Percentiles rank a stretch among this genome's conserved stretches.
Evolutionary conservation across 1,284 basidiomycete genomes (phyloP).

Genomic region (Cutaneotrichosporon daszewskae): DNA sequence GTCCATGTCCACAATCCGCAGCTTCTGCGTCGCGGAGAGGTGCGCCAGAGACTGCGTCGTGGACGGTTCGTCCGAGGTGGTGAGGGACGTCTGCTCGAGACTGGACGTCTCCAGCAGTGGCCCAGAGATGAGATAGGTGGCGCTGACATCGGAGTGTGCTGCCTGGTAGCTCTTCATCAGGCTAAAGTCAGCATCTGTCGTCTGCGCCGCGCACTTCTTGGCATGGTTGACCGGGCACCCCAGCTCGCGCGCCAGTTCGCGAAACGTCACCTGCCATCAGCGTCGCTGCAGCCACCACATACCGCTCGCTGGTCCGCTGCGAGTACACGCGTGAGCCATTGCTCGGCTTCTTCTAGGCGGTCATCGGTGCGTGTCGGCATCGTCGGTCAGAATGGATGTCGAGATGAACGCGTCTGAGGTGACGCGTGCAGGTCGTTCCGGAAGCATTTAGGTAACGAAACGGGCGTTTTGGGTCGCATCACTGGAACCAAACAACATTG

Average conservation of each 20-base stretch:
- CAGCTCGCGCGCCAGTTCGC: conserved; percentile 33
- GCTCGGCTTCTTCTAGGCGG: background rate
- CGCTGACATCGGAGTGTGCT: conserved; percentile 16
- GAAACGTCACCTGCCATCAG: conserved; percentile 30
- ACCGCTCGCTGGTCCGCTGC: conserved; percentile 8
- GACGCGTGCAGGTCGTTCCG: no score
- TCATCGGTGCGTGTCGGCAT: no score
- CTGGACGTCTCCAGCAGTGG: conserved; percentile 24
- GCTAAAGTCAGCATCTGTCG: conserved; percentile 10
- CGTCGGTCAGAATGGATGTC: no score
- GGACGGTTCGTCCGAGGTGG: conserved; percentile 1
- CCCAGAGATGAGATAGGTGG: conserved; percentile 41
- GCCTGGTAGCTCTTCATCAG: conserved; percentile 22
- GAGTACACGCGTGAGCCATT: conserved; percentile 4
- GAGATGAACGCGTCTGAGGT: no score
- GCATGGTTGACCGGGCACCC: conserved; percentile 37
- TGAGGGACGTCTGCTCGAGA: conserved; percentile 20
- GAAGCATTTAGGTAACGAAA: no score
- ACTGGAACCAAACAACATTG: no score
- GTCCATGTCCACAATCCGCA: conserved; percentile 44
- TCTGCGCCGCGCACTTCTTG: conserved; percentile 32
- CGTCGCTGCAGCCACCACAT: background rate
- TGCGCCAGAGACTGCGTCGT: conserved; percentile 24
- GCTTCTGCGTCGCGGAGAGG: conserved; percentile 25
- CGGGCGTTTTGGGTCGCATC: no score